Percentiles rank a stretch among this genome's conserved stretches.
These are phyloP conservation scores for Hypoxylon sp. DNA, from an alignment of 2,329 filamentous ascomycete genomes.

Conservation along the genomic window DNA sequence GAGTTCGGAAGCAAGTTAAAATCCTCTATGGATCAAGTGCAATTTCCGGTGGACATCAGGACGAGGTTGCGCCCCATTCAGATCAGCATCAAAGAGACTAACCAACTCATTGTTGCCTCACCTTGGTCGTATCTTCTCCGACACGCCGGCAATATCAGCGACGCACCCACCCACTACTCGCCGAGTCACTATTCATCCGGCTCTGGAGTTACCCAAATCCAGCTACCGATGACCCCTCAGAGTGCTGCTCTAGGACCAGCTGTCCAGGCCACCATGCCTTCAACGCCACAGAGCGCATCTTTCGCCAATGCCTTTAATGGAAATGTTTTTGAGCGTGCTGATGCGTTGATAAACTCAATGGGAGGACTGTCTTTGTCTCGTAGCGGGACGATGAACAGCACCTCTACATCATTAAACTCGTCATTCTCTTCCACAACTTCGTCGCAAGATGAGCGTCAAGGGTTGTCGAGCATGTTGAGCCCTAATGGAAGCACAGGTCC, in stretches of 20 bases:
- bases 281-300: conserved; percentile 67
- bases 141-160: conserved; percentile 42
- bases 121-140: conserved; percentile 62
- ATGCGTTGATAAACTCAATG: conserved; percentile 64
- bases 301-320: conserved; percentile 64
- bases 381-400: conserved; percentile 53
- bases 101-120: conserved; percentile 70
- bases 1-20: conserved; percentile 71
- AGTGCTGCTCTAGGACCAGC: conserved; percentile 90
- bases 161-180: conserved; percentile 39
- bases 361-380: conserved; percentile 66
- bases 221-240: conserved; percentile 83
- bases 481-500: conserved; percentile 39
- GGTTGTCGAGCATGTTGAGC: conserved; percentile 41
- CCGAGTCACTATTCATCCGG: conserved; percentile 48
- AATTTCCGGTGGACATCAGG: conserved; percentile 73
- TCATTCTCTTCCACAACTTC: conserved; percentile 45
- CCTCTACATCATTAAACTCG: conserved; percentile 46
- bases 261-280: conserved; percentile 87
- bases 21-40: conserved; percentile 59
- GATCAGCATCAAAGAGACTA: conserved; percentile 82
- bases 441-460: conserved; percentile 43
- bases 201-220: conserved; percentile 46
- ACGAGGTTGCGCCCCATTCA: conserved; percentile 81
- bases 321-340: conserved; percentile 68